phyloP scores from a whole-genome alignment of 768 basidiomycete genomes.

The Mycena metata region DNA sequence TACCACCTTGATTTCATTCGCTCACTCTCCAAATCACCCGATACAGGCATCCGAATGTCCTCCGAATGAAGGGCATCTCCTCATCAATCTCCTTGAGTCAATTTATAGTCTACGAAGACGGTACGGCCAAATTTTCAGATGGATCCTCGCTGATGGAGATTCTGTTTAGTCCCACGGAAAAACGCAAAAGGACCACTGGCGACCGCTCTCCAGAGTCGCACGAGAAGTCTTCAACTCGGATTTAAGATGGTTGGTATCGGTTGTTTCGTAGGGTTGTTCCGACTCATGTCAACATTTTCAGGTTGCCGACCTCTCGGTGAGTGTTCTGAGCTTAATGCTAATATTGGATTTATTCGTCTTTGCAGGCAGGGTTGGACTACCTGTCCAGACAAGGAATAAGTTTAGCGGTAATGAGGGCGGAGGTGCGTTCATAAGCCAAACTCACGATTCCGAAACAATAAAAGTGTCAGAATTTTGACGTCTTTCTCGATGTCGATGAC shows the following conservation, averaged over 20 bases:
- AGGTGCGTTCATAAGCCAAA: not conserved
- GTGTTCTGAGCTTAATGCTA: not conserved
- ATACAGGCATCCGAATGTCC: constrained; percentile 13
- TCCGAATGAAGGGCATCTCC: constrained; percentile 5
- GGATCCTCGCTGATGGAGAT: not conserved
- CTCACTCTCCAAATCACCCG: not conserved
- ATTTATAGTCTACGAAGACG: constrained; percentile 10
- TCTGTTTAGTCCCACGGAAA: constrained; percentile 3
- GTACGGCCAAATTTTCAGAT: not conserved
- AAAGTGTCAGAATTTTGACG: constrained; percentile 6
- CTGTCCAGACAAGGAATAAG: not conserved
- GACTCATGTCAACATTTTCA: no score
- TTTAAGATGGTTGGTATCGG: constrained; percentile 20
- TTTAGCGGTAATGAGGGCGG: not conserved
- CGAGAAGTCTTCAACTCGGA: not conserved
- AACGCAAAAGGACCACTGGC: constrained; percentile 20
- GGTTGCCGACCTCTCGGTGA: constrained; percentile 7
- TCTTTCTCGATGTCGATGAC: constrained; percentile 18
- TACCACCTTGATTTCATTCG: not conserved
- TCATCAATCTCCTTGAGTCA: not conserved
- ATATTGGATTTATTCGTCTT: not conserved
- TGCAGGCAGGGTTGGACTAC: constrained; percentile 14
- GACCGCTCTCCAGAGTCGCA: not conserved
- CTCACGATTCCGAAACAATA: not conserved
- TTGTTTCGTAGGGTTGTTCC: no score